Evolutionary conservation across 345 rosid genomes (phyloP).

Genomic region (Populus tremula): DNA sequence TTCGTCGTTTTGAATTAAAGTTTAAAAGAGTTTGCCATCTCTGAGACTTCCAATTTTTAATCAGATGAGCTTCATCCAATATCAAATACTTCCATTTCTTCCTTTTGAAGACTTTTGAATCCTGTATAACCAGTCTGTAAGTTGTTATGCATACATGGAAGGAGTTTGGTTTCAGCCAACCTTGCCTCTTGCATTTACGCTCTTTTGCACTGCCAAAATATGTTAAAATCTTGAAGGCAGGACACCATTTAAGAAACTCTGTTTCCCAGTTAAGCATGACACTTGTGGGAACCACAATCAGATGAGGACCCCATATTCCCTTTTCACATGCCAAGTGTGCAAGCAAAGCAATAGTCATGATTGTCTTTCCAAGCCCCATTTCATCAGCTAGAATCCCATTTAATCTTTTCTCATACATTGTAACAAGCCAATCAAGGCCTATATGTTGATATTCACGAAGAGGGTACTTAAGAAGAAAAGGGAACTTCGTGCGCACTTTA

Average conservation of each 20-base stretch:
- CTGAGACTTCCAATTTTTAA: conserved; percentile 99
- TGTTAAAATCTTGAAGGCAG: conserved; percentile 97
- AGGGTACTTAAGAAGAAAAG: conserved; percentile 94
- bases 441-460: conserved; percentile 99
- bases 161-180: conserved; percentile 95
- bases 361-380: conserved; percentile 99
- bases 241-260: conserved; percentile 99
- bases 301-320: conserved; percentile 99
- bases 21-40: conserved; percentile 99
- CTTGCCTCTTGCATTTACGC: conserved; percentile 95
- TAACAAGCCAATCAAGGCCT: conserved; percentile 99
- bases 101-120: conserved; percentile 93
- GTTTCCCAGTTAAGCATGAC: conserved; percentile 99
- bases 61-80: conserved; percentile 99
- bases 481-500: conserved; percentile 90
- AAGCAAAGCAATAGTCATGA: conserved; percentile 98
- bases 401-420: conserved; percentile 96
- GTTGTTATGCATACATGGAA: conserved; percentile 98
- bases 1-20: conserved; percentile 95
- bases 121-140: conserved; percentile 94
- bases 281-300: conserved; percentile 98
- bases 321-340: conserved; percentile 98
- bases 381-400: conserved; percentile 99
- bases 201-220: conserved; percentile 99
- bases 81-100: conserved; percentile 99